Conservation (phyloP, 164 flowering plant species). For the Vitis cinerea region DNA sequence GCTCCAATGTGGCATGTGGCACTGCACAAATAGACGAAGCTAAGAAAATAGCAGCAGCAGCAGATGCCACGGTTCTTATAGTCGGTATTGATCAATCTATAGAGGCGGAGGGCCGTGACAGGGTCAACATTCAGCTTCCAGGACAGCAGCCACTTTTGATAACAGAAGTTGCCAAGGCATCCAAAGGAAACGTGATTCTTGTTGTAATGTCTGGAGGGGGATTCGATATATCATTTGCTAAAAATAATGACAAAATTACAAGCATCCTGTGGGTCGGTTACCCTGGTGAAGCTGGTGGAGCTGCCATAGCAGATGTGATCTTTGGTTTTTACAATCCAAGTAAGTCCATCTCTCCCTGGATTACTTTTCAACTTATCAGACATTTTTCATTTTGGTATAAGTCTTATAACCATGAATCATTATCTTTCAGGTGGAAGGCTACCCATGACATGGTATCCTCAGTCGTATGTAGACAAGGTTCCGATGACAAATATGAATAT, state of each 20-base stretch:
- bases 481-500: conserved; percentile 97
- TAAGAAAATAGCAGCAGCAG: conserved; percentile 55
- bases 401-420: background rate
- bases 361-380: background rate
- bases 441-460: conserved; percentile 98
- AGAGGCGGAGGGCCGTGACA: conserved; percentile 71
- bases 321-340: conserved; percentile 82
- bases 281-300: conserved; percentile 98
- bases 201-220: conserved; percentile 92
- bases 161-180: conserved; percentile 54
- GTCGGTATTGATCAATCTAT: conserved; percentile 77
- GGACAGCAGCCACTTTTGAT: conserved; percentile 67
- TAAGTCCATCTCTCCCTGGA: conserved; percentile 24
- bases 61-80: conserved; percentile 79
- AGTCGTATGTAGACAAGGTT: conserved; percentile 72
- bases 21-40: conserved; percentile 56
- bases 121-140: conserved; percentile 63
- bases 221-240: conserved; percentile 72
- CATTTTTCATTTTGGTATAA: background rate
- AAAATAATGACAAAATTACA: conserved; percentile 47
- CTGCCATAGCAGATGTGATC: conserved; percentile 81
- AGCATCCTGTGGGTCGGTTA: conserved; percentile 98
- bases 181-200: conserved; percentile 84
- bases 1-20: conserved; percentile 58
- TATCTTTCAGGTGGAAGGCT: conserved; percentile 74